phyloP scores from a whole-genome alignment of 2,329 filamentous ascomycete species.

The Botrytis paeoniae region DNA sequence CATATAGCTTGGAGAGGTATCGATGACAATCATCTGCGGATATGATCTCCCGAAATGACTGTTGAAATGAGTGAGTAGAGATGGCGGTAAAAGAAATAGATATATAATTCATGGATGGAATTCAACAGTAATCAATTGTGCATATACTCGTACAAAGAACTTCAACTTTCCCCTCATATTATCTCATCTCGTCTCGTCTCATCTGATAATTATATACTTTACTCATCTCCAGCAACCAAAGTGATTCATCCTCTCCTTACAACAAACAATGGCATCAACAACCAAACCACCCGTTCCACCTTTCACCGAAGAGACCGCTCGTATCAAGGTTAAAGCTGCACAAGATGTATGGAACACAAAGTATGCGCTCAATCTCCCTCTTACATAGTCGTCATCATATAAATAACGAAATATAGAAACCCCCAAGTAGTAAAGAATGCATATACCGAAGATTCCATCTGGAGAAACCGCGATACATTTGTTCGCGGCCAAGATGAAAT shows the following conservation, averaged over 20 bases:
- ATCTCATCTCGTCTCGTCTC: neutral
- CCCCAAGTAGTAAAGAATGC: conserved; percentile 63
- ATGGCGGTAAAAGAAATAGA: neutral
- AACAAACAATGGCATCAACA: conserved; percentile 19
- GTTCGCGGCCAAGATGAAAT: conserved; percentile 67
- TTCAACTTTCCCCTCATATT: neutral
- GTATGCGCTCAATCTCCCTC: conserved; percentile 43
- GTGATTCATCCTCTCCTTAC: neutral
- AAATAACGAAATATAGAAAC: conserved; percentile 47
- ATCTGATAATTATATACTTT: neutral
- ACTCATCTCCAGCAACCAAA: neutral
- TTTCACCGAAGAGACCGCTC: conserved; percentile 70
- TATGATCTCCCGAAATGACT: neutral
- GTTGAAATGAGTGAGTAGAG: neutral
- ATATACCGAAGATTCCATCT: conserved; percentile 74
- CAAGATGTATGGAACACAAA: conserved; percentile 80
- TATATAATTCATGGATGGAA: neutral
- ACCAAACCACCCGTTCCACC: conserved; percentile 58
- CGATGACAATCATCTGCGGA: neutral
- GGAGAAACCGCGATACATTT: conserved; percentile 75
- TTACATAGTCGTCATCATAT: neutral
- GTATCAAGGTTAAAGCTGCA: conserved; percentile 75
- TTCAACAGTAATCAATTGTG: neutral
- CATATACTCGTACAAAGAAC: neutral
- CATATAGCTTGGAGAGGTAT: neutral